Conservation (phyloP, 768 basidiomycete genomes). For the Aureoboletus auriporus region DNA sequence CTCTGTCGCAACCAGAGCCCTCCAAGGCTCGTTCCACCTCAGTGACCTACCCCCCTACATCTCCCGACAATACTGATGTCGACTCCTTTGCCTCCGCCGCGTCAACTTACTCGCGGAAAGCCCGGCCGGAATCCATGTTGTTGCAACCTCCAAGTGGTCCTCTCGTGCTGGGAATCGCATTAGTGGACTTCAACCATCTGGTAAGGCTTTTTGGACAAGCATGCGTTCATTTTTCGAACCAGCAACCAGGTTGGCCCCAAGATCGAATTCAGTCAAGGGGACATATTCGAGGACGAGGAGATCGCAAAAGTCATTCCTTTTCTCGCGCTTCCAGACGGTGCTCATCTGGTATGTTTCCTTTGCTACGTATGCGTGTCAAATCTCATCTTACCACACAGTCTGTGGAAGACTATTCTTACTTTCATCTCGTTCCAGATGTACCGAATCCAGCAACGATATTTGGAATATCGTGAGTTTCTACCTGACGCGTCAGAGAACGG, state of each 20-base stretch:
- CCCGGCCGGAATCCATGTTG: slow-evolving; percentile 75
- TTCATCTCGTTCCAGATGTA: slow-evolving; percentile 78
- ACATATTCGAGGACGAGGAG: slow-evolving; percentile 82
- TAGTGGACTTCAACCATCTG: slow-evolving; percentile 95
- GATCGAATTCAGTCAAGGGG: slow-evolving; percentile 79
- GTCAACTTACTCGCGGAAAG: slow-evolving; percentile 55
- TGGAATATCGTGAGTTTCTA: slow-evolving; percentile 74
- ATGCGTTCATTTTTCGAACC: slow-evolving; percentile 12
- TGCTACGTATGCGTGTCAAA: slow-evolving; percentile 3
- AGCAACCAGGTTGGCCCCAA: slow-evolving; percentile 79
- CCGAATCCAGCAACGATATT: slow-evolving; percentile 80
- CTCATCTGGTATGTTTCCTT: slow-evolving; percentile 64
- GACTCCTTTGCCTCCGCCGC: slow-evolving; percentile 61
- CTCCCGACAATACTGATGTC: slow-evolving; percentile 43
- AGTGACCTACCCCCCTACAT: slow-evolving; percentile 59
- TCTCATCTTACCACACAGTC: slow-evolving; percentile 13
- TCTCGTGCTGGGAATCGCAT: slow-evolving; percentile 78
- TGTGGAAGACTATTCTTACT: slow-evolving; percentile 92
- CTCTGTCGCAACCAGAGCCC: slow-evolving; percentile 32
- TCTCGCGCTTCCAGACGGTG: slow-evolving; percentile 94
- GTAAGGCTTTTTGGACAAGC: slow-evolving; percentile 39
- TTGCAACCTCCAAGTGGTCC: slow-evolving; percentile 53
- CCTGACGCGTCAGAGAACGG: background rate
- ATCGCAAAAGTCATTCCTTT: slow-evolving; percentile 86
- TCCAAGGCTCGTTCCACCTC: slow-evolving; percentile 31